These are phyloP conservation scores for Podaxis rugospora DNA, from an alignment of 768 basidiomycete species.

Conservation along the genomic window DNA sequence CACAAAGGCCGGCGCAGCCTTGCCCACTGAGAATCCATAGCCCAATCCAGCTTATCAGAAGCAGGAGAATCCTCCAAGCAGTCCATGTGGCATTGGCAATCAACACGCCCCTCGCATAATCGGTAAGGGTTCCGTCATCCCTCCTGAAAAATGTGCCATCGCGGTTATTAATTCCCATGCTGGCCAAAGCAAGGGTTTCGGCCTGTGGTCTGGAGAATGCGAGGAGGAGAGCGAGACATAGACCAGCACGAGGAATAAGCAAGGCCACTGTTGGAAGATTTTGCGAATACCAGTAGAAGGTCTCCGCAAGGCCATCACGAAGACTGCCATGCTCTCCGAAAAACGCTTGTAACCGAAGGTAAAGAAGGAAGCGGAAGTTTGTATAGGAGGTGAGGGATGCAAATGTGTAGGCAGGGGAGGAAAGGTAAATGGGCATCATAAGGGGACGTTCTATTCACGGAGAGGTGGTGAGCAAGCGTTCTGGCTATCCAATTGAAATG, in stretches of 20 bases:
- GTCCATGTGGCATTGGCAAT: conserved; percentile 81
- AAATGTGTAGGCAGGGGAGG: conserved; percentile 70
- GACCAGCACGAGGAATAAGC: conserved; percentile 79
- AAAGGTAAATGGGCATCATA: conserved; percentile 80
- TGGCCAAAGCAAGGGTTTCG: conserved; percentile 39
- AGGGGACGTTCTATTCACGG: conserved; percentile 65
- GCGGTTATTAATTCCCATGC: conserved; percentile 32
- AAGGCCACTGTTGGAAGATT: conserved; percentile 77
- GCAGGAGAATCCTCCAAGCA: conserved; percentile 66
- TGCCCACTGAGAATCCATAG: conserved; percentile 78
- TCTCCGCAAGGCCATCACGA: conserved; percentile 65
- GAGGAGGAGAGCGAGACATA: conserved; percentile 70
- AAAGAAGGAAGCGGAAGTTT: conserved; percentile 79
- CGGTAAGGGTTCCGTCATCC: conserved; percentile 60
- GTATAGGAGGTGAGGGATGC: conserved; percentile 76
- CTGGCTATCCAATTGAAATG: conserved; percentile 1
- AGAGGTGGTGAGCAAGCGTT: conserved; percentile 14
- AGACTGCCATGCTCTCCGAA: conserved; percentile 14
- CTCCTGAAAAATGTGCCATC: conserved; percentile 74
- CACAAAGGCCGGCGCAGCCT: conserved; percentile 77
- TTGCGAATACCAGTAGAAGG: conserved; percentile 80
- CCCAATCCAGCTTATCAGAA: conserved; percentile 71
- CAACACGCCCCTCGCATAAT: conserved; percentile 75
- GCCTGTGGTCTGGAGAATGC: conserved; percentile 40
- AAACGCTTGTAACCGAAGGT: conserved; percentile 73